Evolutionary conservation across 2,329 filamentous ascomycete species (phyloP).

Genomic region (Leptosphaerulina australis): DNA sequence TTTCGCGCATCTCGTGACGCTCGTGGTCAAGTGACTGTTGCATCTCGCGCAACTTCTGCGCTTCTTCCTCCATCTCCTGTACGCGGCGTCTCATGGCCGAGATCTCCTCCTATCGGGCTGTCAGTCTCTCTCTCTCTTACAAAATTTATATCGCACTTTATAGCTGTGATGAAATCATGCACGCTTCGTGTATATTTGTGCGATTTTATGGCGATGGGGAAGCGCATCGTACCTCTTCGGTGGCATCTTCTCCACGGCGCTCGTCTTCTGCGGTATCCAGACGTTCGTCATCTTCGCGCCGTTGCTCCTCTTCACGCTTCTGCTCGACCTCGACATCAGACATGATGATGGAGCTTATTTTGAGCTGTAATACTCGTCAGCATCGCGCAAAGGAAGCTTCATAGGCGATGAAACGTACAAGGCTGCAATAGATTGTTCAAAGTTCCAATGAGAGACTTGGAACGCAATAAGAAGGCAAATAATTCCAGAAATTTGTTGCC

Average conservation of each 20-base stretch:
- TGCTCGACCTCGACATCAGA: constrained; percentile 39
- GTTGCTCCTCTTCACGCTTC: constrained; percentile 42
- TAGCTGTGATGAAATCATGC: background rate
- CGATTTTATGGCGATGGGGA: background rate
- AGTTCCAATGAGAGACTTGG: background rate
- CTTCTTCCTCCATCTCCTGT: constrained; percentile 65
- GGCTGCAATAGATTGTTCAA: constrained; percentile 1
- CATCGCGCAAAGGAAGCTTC: background rate
- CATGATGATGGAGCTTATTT: constrained; percentile 24
- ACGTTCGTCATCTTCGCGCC: constrained; percentile 42
- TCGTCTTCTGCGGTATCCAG: constrained; percentile 43
- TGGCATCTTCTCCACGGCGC: constrained; percentile 33
- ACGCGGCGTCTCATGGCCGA: constrained; percentile 60
- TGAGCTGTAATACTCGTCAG: constrained; percentile 13
- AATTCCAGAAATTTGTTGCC: background rate
- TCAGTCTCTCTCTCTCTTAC: constrained; percentile 8
- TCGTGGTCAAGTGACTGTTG: constrained; percentile 76
- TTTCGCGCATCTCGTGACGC: constrained; percentile 80
- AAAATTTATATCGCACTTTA: background rate
- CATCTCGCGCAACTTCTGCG: constrained; percentile 61
- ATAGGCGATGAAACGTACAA: constrained; percentile 6
- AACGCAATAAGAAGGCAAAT: background rate
- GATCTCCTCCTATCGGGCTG: constrained; percentile 48
- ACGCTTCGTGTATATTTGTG: background rate
- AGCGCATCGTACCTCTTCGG: constrained; percentile 44